A percentile compares a stretch with the other conserved stretches of the same genome.
These are phyloP conservation scores for Russula olivacea DNA, from an alignment of 768 basidiomycete species.

Conservation along the genomic window DNA sequence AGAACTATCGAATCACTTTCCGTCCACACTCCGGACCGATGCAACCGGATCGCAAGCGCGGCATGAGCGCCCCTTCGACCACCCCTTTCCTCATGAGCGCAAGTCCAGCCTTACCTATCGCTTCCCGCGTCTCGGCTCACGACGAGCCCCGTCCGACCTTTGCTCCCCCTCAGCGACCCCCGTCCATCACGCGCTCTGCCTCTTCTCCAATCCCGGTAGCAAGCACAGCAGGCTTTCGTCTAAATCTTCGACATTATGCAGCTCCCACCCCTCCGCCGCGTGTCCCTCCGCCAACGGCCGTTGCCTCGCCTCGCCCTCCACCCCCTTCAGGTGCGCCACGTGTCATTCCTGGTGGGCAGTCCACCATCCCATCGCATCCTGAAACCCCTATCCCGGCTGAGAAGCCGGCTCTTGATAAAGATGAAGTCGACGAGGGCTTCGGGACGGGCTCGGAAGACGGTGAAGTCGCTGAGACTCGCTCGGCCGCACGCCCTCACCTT, in stretches of 20 bases:
- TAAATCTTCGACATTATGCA: conserved; percentile 25
- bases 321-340: neutral
- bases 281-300: neutral
- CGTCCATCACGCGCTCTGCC: conserved; percentile 10
- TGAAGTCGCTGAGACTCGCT: conserved; percentile 11
- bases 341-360: conserved; percentile 13
- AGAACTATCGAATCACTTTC: conserved; percentile 78
- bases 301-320: neutral
- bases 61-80: neutral
- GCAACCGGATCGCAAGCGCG: conserved; percentile 17
- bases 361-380: neutral
- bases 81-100: conserved; percentile 17
- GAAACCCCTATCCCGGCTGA: neutral
- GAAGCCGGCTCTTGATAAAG: conserved; percentile 4
- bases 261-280: conserved; percentile 16
- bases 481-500: conserved; percentile 13
- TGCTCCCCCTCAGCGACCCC: conserved; percentile 7
- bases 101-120: conserved; percentile 7
- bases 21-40: conserved; percentile 25
- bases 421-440: conserved; percentile 24
- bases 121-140: conserved; percentile 2
- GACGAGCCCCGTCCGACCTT: conserved; percentile 15
- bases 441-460: conserved; percentile 22
- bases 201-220: conserved; percentile 17
- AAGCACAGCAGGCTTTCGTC: conserved; percentile 5